Base-by-base conservation (phyloP, 2,329 filamentous ascomycete species). In the Xylaria digitata region DNA sequence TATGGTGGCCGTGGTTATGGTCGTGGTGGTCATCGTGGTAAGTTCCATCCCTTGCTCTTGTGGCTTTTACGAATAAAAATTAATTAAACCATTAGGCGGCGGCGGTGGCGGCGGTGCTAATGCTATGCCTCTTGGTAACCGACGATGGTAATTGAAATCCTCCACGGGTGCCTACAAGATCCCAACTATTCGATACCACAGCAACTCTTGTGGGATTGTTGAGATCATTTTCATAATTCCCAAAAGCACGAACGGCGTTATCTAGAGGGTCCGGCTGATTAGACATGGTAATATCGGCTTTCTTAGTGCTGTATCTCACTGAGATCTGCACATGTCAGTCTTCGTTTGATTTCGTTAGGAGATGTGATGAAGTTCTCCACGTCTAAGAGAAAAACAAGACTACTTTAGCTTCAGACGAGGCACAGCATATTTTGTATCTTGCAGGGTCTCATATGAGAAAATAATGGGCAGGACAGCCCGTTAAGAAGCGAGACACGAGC, bases 1-100 rank as follows among this genome's bases (percentile, higher is more conserved):
- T 90, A 88, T 76, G 89, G 91, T 76, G 89, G 87, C 75, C 83
- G 87, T 73, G 84, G 92, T 75, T 90, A 90, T 78, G 87, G 89
- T 72, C 80, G 86, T 72, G 83, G 86, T 72, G 85, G 89, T 72
- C 83, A 73, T 70, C 72, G 76, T 73, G 75, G 75, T 77, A 74
- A 30, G 74, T 70, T 61, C 19, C 19, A 34, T 37, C 15, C 52
- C 50, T 13, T 56, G 19, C n/a, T 30, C 21, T 49, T 21, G 52
- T 32, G 11, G 19, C n/a, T 30, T n/a, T 49, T n/a, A 54, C 26
- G 11, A 52, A 30, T 59, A 54, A 55, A 65, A 55, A 69, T 58
- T 64, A 65, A 61, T 48, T 13, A 19, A 50, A n/a, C 43, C 52
- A 13, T 82, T 82, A 69, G 78, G 78, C 61, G 79, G 81, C 73